phyloP scores from a whole-genome alignment of 371 early-diverging fungal genomes.

The Parasitella parasitica region DNA sequence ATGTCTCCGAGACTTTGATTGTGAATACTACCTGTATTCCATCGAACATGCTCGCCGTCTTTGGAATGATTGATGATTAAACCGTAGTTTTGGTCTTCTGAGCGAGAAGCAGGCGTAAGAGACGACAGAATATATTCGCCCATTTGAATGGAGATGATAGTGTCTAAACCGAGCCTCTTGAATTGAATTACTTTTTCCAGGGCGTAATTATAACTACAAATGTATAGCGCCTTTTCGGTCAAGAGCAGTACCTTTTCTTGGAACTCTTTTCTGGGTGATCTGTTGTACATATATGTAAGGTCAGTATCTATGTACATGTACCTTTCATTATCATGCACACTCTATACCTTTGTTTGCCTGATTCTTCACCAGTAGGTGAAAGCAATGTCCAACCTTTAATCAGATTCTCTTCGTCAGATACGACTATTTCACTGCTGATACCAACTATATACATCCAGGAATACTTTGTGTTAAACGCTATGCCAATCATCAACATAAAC shows the following conservation, averaged over 20 bases:
- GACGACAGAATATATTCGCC: constrained; percentile 59
- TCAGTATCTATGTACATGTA: not conserved
- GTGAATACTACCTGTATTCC: constrained; percentile 62
- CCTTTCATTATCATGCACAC: not conserved
- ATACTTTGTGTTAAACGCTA: not conserved
- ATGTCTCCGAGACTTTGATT: constrained; percentile 43
- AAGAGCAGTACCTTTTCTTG: constrained; percentile 74
- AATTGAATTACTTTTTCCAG: constrained; percentile 74
- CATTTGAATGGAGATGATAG: constrained; percentile 57
- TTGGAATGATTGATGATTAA: constrained; percentile 51
- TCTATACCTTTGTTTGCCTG: constrained; percentile 14
- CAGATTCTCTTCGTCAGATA: constrained; percentile 56
- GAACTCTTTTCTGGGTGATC: constrained; percentile 31
- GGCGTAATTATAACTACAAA: constrained; percentile 74
- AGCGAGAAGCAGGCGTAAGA: constrained; percentile 36
- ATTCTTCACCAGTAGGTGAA: constrained; percentile 33
- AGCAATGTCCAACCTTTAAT: constrained; percentile 64
- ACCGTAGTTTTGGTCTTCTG: constrained; percentile 59
- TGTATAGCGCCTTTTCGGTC: constrained; percentile 67
- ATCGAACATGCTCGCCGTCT: constrained; percentile 51
- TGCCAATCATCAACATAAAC: not conserved
- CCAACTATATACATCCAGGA: constrained; percentile 28
- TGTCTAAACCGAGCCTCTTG: constrained; percentile 58
- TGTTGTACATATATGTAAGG: not conserved
- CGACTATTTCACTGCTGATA: constrained; percentile 59